Conservation (phyloP, 768 basidiomycete genomes). For the Baorangia bicolor region DNA sequence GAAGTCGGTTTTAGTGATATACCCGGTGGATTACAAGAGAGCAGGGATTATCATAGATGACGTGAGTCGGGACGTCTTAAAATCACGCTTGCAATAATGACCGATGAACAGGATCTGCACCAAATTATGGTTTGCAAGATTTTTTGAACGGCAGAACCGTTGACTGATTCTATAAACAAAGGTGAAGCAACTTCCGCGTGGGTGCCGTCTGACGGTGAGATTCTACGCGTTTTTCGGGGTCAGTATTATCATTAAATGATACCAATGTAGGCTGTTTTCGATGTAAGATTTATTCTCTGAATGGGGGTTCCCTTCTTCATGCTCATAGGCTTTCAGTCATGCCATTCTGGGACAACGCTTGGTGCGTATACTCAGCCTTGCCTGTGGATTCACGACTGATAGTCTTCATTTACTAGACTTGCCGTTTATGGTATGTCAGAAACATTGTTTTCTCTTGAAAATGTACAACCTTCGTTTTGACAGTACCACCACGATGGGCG, state of each 20-base stretch:
- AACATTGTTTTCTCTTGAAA: background rate
- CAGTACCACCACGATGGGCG: conserved; percentile 62
- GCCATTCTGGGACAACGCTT: conserved; percentile 51
- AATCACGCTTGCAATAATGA: background rate
- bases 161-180: conserved; percentile 13
- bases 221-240: background rate
- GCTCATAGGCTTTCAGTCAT: conserved; percentile 32
- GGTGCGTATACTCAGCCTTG: conserved; percentile 27
- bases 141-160: background rate
- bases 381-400: background rate
- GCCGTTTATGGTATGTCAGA: conserved; percentile 27
- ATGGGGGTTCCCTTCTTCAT: background rate
- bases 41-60: conserved; percentile 80
- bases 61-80: conserved; percentile 37
- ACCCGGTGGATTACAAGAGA: conserved; percentile 80
- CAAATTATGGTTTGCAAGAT: conserved; percentile 37
- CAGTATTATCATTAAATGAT: background rate
- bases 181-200: conserved; percentile 56
- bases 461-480: background rate
- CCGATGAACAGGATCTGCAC: conserved; percentile 37
- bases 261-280: conserved; percentile 41
- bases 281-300: conserved; percentile 36
- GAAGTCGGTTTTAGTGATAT: conserved; percentile 58
- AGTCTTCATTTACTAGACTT: conserved; percentile 13
- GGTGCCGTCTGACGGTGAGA: conserved; percentile 62